Base-by-base conservation (phyloP, 1,284 basidiomycete species). In the Grifola frondosa region DNA sequence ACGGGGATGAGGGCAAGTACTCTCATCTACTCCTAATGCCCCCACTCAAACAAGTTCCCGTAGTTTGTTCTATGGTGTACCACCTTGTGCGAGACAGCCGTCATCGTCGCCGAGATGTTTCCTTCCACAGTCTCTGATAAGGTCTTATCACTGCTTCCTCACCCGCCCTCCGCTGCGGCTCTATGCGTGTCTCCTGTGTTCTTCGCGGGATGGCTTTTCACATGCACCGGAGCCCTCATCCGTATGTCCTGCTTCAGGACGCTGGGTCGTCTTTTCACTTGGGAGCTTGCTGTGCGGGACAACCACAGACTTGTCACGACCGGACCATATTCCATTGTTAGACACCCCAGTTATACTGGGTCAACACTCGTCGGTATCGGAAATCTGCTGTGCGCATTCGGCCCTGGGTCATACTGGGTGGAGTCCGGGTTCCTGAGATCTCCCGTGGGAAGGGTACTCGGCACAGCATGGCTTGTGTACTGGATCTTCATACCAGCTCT, bases 301-400 rank as follows among this genome's bases (percentile, higher is more conserved):
- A 37, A 44, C 30, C 50, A 53, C 39, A 17, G 42, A 30, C 38
- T 52, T 20, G 35, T 48, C 34, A 56, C 52, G 10, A 35, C 25
- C 24, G 52, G 52, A 9, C 48, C 51, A 8, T 56, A 56, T 40
- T 31, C 37, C 6, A 23, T 46, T 22, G 43, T 53, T 12, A 50
- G 53, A 19, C 53, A 55, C 32, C 53, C 53, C 5, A 29, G 39
- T 28, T 55, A 53, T 31, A 34, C 45, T 16, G 51, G 41, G 20
- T 25, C 40, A 21, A 12, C 37, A n/a, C 24, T 46, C 16, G 32
- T 47, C 16, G 30, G 33, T 13, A 33, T 38, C 20, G 50, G 50
- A 23, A 37, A 42, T 16, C 17, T 37, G 28, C 23, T 39, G 6
- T 32, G 26, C 4, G 24, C 46, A 12, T 26, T 37, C 8, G 29